These are phyloP conservation scores for Oxytropis ochrocephala DNA, from an alignment of 306 rosid genomes.

Conservation along the genomic window DNA sequence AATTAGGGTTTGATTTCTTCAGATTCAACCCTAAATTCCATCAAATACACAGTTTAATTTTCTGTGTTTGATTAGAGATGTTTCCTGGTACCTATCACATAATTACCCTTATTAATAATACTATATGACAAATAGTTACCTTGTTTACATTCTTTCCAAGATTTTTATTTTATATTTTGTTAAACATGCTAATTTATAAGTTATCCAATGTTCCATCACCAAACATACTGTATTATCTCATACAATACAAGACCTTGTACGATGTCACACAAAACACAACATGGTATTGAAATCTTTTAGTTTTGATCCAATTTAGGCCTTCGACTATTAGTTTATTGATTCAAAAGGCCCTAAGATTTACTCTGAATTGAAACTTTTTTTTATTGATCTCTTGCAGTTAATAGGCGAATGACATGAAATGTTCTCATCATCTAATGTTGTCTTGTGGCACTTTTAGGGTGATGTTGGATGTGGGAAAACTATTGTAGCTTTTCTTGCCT, in stretches of 20 bases:
- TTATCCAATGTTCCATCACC: background rate
- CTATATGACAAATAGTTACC: background rate
- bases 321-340: background rate
- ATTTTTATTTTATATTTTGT: background rate
- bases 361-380: background rate
- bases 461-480: conserved; percentile 99
- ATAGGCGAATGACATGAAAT: background rate
- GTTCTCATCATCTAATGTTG: conserved; percentile 13
- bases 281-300: background rate
- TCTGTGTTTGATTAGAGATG: too few relatives aligned
- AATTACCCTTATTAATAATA: too few relatives aligned
- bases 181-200: background rate
- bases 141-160: background rate
- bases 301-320: background rate
- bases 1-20: too few relatives aligned
- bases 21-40: too few relatives aligned
- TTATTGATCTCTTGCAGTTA: background rate
- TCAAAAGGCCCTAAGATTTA: background rate
- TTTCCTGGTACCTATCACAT: too few relatives aligned
- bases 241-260: background rate
- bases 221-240: background rate
- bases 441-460: conserved; percentile 52
- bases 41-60: too few relatives aligned
- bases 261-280: background rate
- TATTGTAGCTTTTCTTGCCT: conserved; percentile 91